A percentile compares a stretch with the other conserved stretches of the same genome.
Conservation (phyloP, 352 stramenopile species). For the Globisporangium parvum region DNA sequence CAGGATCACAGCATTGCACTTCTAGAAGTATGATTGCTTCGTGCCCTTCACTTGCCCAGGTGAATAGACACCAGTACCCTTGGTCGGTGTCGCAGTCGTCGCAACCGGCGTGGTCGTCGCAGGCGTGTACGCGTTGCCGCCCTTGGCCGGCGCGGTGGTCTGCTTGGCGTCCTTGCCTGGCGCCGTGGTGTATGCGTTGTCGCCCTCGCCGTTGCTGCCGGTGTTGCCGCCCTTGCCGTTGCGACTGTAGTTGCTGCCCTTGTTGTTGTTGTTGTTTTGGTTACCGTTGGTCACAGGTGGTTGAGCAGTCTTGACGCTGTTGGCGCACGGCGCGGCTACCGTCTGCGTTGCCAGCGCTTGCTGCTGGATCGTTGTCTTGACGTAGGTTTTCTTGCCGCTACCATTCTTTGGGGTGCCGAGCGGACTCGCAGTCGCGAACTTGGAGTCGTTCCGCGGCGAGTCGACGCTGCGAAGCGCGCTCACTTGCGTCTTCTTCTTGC, state of each 20-base stretch:
- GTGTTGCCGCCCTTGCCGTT: conserved; percentile 1
- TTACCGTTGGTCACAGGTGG: conserved; percentile 7
- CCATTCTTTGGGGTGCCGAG: conserved; percentile 13
- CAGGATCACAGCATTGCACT: no score
- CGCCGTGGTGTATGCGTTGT: no score
- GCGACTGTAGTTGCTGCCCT: not conserved
- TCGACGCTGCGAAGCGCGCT: conserved; percentile 30
- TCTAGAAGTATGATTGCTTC: no score
- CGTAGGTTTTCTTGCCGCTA: conserved; percentile 6
- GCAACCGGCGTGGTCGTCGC: not conserved
- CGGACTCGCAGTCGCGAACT: conserved; percentile 37
- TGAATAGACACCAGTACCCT: no score
- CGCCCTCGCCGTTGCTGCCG: not conserved
- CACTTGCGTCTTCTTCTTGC: conserved; percentile 21
- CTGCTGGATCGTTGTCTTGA: conserved; percentile 5
- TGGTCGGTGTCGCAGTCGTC: no score
- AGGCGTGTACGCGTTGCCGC: not conserved
- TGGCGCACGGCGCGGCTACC: conserved; percentile 3
- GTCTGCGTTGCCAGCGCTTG: not conserved
- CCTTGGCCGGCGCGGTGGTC: not conserved
- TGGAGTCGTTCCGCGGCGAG: conserved; percentile 25
- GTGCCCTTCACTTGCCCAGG: no score
- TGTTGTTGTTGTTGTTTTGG: conserved; percentile 8
- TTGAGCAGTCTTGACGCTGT: conserved; percentile 10
- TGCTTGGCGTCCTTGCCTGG: not conserved